phyloP scores from a whole-genome alignment of 306 rosid species.

The Mimosa pudica region DNA sequence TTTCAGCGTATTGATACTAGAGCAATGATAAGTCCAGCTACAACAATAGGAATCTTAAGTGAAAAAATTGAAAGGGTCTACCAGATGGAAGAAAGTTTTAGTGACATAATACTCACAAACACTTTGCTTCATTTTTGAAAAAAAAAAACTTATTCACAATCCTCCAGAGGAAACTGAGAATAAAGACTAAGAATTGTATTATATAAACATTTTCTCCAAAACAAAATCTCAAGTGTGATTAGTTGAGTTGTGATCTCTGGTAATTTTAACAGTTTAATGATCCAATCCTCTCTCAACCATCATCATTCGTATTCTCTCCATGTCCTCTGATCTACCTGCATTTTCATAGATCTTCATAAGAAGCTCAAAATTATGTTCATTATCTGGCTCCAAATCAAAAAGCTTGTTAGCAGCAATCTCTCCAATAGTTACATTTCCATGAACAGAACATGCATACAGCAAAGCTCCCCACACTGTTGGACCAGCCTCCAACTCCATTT shows the following conservation, averaged over 20 bases:
- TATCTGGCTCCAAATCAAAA: constrained; percentile 85
- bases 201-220: background rate
- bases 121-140: background rate
- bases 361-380: constrained; percentile 78
- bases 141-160: background rate
- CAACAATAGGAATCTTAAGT: background rate
- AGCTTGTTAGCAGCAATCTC: constrained; percentile 79
- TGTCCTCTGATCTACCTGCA: constrained; percentile 63
- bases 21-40: background rate
- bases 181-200: background rate
- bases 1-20: background rate
- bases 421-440: constrained; percentile 60
- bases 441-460: constrained; percentile 72
- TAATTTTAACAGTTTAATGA: constrained; percentile 34
- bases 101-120: background rate
- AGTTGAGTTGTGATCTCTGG: background rate
- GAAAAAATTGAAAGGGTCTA: background rate
- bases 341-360: constrained; percentile 67
- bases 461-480: constrained; percentile 94
- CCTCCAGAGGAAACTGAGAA: background rate
- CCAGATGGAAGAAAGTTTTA: background rate
- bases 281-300: constrained; percentile 74
- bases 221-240: background rate
- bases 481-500: constrained; percentile 63
- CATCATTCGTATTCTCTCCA: constrained; percentile 67